Percentiles rank a stretch among this genome's conserved stretches.
These are phyloP conservation scores for Backusella macrospora DNA, from an alignment of 192 early-diverging fungal species.

Conservation along the genomic window DNA sequence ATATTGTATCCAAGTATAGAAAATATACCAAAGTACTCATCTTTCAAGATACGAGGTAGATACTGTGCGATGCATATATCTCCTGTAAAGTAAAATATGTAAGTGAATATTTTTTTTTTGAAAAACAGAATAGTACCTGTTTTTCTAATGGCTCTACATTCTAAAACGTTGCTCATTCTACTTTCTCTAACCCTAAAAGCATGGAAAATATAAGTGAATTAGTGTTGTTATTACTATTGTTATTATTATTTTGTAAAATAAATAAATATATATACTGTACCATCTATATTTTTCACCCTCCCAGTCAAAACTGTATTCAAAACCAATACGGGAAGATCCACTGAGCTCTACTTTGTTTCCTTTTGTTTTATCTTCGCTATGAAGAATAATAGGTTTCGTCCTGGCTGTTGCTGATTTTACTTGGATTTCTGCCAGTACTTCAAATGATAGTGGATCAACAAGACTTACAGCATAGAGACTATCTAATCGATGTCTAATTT, in stretches of 20 bases:
- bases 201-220: not conserved
- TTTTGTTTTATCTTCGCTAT: constrained; percentile 9
- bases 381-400: constrained; percentile 22
- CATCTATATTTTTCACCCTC: constrained; percentile 27
- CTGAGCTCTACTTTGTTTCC: not conserved
- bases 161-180: constrained; percentile 21
- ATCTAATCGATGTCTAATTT: constrained; percentile 24
- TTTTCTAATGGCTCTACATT: constrained; percentile 21
- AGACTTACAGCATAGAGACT: constrained; percentile 31
- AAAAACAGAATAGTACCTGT: constrained; percentile 6
- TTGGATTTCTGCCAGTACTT: constrained; percentile 26
- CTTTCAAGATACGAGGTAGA: constrained; percentile 24
- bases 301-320: constrained; percentile 32
- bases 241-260: not conserved
- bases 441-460: constrained; percentile 24
- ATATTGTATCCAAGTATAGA: constrained; percentile 26
- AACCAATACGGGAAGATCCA: constrained; percentile 24
- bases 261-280: constrained; percentile 19
- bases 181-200: constrained; percentile 26
- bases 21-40: constrained; percentile 30
- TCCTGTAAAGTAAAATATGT: not conserved
- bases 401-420: constrained; percentile 14
- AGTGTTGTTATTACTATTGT: not conserved
- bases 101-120: not conserved
- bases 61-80: constrained; percentile 32